Evolutionary conservation across 2,329 filamentous ascomycete species (phyloP).

Genomic region (Xylaria hypoxylon): DNA sequence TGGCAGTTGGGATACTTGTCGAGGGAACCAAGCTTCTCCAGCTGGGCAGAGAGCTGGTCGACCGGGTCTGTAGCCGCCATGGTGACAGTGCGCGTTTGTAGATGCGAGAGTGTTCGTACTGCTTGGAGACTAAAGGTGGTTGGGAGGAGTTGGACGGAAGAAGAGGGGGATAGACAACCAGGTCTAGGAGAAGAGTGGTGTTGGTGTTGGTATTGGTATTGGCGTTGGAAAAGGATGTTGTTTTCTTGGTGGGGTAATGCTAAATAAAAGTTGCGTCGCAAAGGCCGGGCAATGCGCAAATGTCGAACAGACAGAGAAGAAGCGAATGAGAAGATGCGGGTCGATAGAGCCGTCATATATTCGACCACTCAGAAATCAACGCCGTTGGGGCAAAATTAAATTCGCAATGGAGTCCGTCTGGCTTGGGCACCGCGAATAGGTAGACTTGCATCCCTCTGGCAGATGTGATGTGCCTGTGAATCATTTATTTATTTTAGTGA

Average conservation of each 20-base stretch:
- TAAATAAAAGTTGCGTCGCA: slow-evolving; percentile 35
- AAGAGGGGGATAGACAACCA: slow-evolving; percentile 7
- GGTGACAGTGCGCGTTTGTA: slow-evolving; percentile 31
- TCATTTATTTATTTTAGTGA: slow-evolving; percentile 21
- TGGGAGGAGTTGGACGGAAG: not conserved
- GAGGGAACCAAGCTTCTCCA: slow-evolving; percentile 45
- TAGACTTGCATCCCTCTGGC: not conserved
- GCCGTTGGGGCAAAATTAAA: not conserved
- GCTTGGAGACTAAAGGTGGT: not conserved
- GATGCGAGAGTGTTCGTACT: not conserved
- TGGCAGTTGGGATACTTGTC: slow-evolving; percentile 67
- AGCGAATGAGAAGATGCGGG: slow-evolving; percentile 28
- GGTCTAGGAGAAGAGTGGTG: slow-evolving; percentile 1
- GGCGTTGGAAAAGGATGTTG: slow-evolving; percentile 10
- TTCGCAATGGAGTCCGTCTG: not conserved
- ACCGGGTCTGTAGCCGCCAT: slow-evolving; percentile 44
- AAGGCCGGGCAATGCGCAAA: slow-evolving; percentile 27
- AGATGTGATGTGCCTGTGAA: slow-evolving; percentile 3
- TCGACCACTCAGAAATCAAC: slow-evolving; percentile 28
- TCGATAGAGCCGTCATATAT: slow-evolving; percentile 24
- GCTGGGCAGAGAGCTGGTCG: slow-evolving; percentile 43
- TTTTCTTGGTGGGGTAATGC: slow-evolving; percentile 36
- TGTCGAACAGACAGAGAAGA: slow-evolving; percentile 23
- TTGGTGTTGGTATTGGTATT: slow-evolving; percentile 1
- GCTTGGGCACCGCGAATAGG: not conserved